A percentile compares a stretch with the other conserved stretches of the same genome.
Evolutionary conservation across 257 asterid species (phyloP).

Genomic region (Fraxinus cuspidata): DNA sequence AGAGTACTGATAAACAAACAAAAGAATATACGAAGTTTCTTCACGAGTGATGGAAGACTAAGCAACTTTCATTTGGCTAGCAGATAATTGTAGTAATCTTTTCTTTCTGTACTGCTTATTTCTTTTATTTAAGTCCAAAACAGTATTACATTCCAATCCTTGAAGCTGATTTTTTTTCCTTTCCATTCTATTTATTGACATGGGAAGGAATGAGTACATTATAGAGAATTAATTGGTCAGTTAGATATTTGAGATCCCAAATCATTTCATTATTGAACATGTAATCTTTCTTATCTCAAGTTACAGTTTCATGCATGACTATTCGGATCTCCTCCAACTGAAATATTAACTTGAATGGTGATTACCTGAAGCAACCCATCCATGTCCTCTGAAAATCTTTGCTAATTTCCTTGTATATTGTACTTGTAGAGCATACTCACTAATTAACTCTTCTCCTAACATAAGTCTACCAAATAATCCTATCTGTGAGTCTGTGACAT

Average conservation of each 20-base stretch:
- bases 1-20: not conserved
- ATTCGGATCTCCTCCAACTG: not conserved
- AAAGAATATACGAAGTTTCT: not conserved
- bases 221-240: not conserved
- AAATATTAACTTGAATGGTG: not conserved
- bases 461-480: not conserved
- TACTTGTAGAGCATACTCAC: not conserved
- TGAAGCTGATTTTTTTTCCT: not conserved
- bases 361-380: not conserved
- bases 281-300: not conserved
- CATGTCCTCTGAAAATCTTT: not conserved
- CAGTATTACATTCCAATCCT: not conserved
- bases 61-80: not conserved
- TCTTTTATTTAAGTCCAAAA: not conserved
- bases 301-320: not conserved
- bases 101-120: not conserved
- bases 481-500: not conserved
- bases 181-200: not conserved
- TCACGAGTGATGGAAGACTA: not conserved
- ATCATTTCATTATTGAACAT: not conserved
- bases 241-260: not conserved
- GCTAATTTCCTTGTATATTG: not conserved
- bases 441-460: not conserved
- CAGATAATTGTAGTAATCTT: not conserved
- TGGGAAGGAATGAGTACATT: not conserved